Conservation (phyloP, 352 stramenopile genomes). For the Nothophytophthora sp. region DNA sequence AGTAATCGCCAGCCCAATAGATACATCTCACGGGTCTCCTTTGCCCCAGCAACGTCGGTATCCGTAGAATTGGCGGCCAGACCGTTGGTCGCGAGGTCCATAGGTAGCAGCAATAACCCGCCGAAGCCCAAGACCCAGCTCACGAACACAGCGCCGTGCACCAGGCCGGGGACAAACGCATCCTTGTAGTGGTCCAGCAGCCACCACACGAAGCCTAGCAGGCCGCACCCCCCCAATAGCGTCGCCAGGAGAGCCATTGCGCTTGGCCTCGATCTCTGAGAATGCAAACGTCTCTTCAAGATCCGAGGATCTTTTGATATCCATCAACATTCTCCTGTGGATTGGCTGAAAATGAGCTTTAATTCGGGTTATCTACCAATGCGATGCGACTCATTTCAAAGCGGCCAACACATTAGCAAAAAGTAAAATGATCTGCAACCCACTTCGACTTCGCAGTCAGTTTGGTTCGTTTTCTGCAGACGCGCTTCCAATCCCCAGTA, state of each 20-base stretch:
- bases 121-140: slow-evolving; percentile 67
- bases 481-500: no score
- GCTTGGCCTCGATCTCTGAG: neutral
- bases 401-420: no score
- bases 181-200: slow-evolving; percentile 63
- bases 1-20: slow-evolving; percentile 50
- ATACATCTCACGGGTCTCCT: slow-evolving; percentile 13
- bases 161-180: slow-evolving; percentile 29
- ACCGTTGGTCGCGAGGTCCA: slow-evolving; percentile 54
- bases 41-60: neutral
- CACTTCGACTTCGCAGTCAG: no score
- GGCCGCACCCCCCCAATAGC: slow-evolving; percentile 37
- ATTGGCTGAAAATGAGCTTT: no score
- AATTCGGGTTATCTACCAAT: no score
- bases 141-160: slow-evolving; percentile 48
- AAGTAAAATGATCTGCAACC: no score
- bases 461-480: no score
- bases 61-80: slow-evolving; percentile 11
- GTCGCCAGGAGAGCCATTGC: slow-evolving; percentile 46
- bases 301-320: neutral
- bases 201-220: slow-evolving; percentile 66
- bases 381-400: no score
- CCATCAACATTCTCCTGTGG: no score
- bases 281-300: neutral
- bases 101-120: slow-evolving; percentile 57